Percentiles rank a stretch among this genome's conserved stretches.
These are phyloP conservation scores for Nigrograna mackinnonii DNA, from an alignment of 2,329 filamentous ascomycete species.

Conservation along the genomic window DNA sequence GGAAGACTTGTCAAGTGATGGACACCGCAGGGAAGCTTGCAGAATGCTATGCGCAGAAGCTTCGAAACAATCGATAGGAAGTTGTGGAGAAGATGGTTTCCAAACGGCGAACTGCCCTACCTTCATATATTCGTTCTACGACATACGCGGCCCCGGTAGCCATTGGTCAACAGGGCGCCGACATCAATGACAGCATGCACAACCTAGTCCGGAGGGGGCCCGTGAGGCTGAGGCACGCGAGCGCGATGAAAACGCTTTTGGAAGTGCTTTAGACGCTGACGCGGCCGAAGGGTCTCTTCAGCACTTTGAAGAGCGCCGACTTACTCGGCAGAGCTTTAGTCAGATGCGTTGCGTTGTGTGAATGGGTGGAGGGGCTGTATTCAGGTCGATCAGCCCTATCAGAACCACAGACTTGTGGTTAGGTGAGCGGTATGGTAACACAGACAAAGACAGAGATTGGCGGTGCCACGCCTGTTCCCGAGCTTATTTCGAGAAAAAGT, in stretches of 20 bases:
- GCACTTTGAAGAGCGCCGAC: too few species aligned
- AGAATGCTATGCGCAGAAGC: background rate
- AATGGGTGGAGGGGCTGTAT: background rate
- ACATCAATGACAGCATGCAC: conserved; percentile 4
- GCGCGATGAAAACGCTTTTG: conserved; percentile 2
- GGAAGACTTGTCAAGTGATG: background rate
- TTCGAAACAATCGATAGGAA: background rate
- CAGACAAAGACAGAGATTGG: background rate
- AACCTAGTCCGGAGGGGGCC: conserved; percentile 8
- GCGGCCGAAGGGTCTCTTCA: too few species aligned
- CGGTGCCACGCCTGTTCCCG: background rate
- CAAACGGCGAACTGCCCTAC: background rate
- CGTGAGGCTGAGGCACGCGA: conserved; percentile 11
- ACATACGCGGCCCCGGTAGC: conserved; percentile 7
- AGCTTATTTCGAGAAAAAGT: background rate
- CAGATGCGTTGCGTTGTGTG: too few species aligned
- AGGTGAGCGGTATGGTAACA: background rate
- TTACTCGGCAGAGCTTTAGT: too few species aligned
- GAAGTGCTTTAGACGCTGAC: background rate
- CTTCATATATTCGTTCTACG: conserved; percentile 7
- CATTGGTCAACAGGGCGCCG: conserved; percentile 4
- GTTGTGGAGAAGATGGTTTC: background rate
- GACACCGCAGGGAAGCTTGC: background rate
- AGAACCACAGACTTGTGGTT: background rate
- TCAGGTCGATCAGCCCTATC: background rate